Percentiles rank a stretch among this genome's conserved stretches.
These are phyloP conservation scores for Periconia sp. DNA, from an alignment of 2,329 filamentous ascomycete species.

Conservation along the genomic window DNA sequence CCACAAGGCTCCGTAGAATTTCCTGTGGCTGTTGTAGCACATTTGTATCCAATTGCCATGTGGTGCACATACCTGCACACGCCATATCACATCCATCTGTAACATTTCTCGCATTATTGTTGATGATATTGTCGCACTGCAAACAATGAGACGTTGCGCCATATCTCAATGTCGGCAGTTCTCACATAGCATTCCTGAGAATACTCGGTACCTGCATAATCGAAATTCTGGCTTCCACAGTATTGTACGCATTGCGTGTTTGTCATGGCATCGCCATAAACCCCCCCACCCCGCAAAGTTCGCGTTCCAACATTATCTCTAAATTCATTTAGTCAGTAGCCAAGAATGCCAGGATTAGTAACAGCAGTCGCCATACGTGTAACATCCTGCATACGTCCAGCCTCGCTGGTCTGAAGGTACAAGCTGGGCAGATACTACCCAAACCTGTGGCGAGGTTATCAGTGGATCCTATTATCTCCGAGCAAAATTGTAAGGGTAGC, in stretches of 20 bases:
- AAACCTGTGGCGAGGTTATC: constrained; percentile 8
- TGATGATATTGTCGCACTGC: constrained; percentile 14
- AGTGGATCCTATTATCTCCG: constrained; percentile 3
- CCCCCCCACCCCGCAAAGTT: constrained; percentile 1
- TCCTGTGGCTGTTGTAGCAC: constrained; percentile 4
- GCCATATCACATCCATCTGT: constrained; percentile 10
- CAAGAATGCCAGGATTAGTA: background rate
- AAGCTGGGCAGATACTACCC: constrained; percentile 6
- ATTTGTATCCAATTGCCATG: background rate
- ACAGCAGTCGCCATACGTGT: constrained; percentile 18
- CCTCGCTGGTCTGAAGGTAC: constrained; percentile 5
- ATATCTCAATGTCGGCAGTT: background rate
- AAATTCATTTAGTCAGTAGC: background rate
- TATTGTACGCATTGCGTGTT: constrained; percentile 14
- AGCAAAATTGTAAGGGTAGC: background rate
- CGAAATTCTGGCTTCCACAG: constrained; percentile 8
- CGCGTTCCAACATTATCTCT: constrained; percentile 12
- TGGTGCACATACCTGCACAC: constrained; percentile 9
- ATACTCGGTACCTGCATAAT: constrained; percentile 18
- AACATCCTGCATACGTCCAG: constrained; percentile 34
- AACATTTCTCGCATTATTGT: constrained; percentile 2
- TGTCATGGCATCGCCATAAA: constrained; percentile 9
- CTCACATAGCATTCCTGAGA: constrained; percentile 12
- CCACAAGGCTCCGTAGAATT: constrained; percentile 17
- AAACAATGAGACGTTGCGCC: background rate